Evolutionary conservation across 2,329 filamentous ascomycete genomes (phyloP), one percentile per base, ranked within the genome.

Genomic region (Fusarium chaquense): DNA sequence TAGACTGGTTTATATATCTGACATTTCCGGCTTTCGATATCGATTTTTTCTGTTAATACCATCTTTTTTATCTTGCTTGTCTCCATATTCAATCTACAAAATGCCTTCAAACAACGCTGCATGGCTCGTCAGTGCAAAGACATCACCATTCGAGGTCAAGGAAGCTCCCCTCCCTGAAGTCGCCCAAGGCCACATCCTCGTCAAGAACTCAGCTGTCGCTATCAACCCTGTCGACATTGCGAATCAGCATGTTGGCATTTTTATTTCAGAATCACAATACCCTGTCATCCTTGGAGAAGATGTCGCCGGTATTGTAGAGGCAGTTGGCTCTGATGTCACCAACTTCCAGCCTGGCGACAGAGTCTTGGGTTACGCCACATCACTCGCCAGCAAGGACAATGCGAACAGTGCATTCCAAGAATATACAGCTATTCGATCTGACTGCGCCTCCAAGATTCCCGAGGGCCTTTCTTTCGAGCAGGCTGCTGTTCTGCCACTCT

Each of bases 251-350:
- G 53, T 65, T n/a, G 51, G 50, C 7, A 40, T 68, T 3, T 54
- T 67, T 2, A 38, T 69, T 12, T 20, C 51, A 0, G 54, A 26
- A 2, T 52, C 57, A 1, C 52, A 70, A 41, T 70, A 70, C 13
- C 67, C 67, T 2, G 35, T 63, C 1, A 68, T 83, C 30, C 69
- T 55, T 60, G 80, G 76, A 1, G 70, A 67, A 26, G 79, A 76
- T 65, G 76, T 75, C 40, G 74, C 80, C 1, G 79, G 80, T 4
- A 73, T 72, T 11, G 75, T 81, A 7, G 71, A 73, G 6, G 71
- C 76, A 11, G 64, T 81, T 5, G 78, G 78, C 4, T 35, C 70
- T 12, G 61, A 60, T 40, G 66, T 73, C 26, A 65, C 61, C 16
- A 38, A 38, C 15, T 75, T 74, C 53, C 70, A 72, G 41, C 15